Evolutionary conservation across 2,329 filamentous ascomycete genomes (phyloP).

Genomic region (Sporothrix variecibatus): DNA sequence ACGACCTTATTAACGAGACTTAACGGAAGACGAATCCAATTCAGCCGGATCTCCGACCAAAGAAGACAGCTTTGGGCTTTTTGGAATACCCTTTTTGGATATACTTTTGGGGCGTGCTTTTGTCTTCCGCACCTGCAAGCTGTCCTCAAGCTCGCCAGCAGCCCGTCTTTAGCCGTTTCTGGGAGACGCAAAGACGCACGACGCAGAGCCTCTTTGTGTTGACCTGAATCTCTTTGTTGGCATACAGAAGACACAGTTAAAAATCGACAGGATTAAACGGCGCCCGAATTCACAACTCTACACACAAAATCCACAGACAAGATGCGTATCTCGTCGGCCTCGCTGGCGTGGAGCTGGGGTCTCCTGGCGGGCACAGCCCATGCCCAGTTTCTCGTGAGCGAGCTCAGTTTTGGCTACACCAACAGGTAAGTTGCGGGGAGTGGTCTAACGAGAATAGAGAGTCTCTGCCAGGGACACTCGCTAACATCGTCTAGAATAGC

Average conservation of each 20-base stretch:
- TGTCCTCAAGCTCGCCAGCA: conserved; percentile 27
- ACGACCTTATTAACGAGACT: neutral
- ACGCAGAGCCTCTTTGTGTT: conserved; percentile 10
- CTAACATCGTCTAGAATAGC: conserved; percentile 58
- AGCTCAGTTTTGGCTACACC: conserved; percentile 76
- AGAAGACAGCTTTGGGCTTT: conserved; percentile 19
- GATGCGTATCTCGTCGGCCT: conserved; percentile 30
- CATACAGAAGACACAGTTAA: neutral
- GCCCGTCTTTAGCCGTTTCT: neutral
- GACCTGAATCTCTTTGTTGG: neutral
- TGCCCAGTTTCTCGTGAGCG: conserved; percentile 68
- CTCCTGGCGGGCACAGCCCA: conserved; percentile 46
- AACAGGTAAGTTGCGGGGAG: conserved; percentile 50
- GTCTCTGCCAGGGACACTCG: no score
- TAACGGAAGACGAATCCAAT: conserved; percentile 19
- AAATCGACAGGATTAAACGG: neutral
- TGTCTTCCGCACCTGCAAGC: conserved; percentile 29
- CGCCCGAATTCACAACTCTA: no score
- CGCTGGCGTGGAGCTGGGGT: conserved; percentile 31
- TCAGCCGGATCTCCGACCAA: conserved; percentile 21
- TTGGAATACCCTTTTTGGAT: neutral
- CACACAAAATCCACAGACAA: neutral
- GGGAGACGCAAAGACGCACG: neutral
- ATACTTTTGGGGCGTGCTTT: neutral
- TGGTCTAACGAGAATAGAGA: no score